These are phyloP conservation scores for Myxozyma sirexii DNA, from an alignment of 805 yeast species.

Conservation along the genomic window DNA sequence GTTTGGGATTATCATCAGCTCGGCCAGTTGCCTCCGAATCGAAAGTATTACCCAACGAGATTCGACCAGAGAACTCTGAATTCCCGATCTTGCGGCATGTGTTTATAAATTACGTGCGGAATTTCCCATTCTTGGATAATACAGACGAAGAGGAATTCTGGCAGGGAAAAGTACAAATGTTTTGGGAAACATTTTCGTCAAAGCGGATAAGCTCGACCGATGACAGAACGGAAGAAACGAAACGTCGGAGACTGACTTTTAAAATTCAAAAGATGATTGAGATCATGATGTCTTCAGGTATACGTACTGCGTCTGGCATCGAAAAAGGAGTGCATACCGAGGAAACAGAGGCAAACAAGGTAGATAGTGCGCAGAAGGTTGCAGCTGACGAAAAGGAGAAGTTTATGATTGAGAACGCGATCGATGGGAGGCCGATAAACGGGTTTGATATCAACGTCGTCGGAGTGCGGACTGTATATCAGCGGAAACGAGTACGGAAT, in stretches of 20 bases:
- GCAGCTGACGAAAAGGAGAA: constrained; percentile 31
- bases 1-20: not conserved
- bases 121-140: constrained; percentile 72
- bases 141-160: constrained; percentile 66
- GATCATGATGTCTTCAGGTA: constrained; percentile 72
- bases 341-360: constrained; percentile 6
- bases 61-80: constrained; percentile 41
- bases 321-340: constrained; percentile 27
- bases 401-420: constrained; percentile 32
- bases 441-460: constrained; percentile 67
- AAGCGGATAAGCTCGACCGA: constrained; percentile 71
- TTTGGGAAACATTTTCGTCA: constrained; percentile 74
- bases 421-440: constrained; percentile 47
- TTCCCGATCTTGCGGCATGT: constrained; percentile 74
- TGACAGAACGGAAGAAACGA: constrained; percentile 75
- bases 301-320: constrained; percentile 51
- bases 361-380: not conserved
- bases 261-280: constrained; percentile 66
- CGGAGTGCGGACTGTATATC: constrained; percentile 54
- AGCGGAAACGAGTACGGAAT: constrained; percentile 25
- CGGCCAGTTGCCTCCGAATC: not conserved
- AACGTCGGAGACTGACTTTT: constrained; percentile 62
- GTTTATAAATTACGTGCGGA: constrained; percentile 60
- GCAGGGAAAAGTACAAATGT: constrained; percentile 76
- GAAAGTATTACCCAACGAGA: constrained; percentile 18